Base-by-base conservation (phyloP, 176 grass and related monocot species). In the Tillandsia fasciculata region DNA sequence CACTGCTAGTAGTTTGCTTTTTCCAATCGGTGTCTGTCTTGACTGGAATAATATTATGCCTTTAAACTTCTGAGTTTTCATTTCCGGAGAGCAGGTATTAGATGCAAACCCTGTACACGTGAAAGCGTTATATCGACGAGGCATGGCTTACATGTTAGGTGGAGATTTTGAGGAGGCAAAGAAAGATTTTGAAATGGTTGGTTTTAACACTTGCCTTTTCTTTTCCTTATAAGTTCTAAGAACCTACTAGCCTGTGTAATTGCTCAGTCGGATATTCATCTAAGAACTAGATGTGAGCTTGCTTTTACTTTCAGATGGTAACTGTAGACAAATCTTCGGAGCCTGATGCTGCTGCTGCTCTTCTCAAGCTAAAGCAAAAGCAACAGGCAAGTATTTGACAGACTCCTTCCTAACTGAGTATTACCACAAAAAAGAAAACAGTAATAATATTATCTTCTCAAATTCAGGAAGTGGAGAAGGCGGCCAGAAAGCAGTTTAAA, bases 401-500 rank as follows among this genome's bases (percentile, higher is more conserved):
- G 15, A 49, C 64, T 3, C 8, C 51, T 51, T 20, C 15, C 48
- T 74, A 15, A 74, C 29, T 24, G 26, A 27, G 12, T 3, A 50
- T 17, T 23, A 42, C 33, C 33, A 42, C 33, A 42, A 6, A 42
- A 42, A 0, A 6, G 33, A 42, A 7, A 42, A 42, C 33, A 42
- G 4, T 42, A 42, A 42, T 42, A 2, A 48, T 67, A 51, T 59
- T 65, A 59, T 50, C 13, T 66, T 48, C 3, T 8, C 27, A 53
- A 74, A 71, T 73, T 51, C 53, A 99, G 89, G 94, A 99, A 72
- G 63, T 75, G 53, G 86, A 93, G 56, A 92, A 93, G 77, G 84
- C 77, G 65, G 86, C 84, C 0, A 93, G 84, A 87, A 93, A 81
- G 75, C 94, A 99, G 64, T 99, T 99, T 77, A 99, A 99, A 85